Conservation (phyloP, 163 green algal species). For the Chlorella variabilis region DNA sequence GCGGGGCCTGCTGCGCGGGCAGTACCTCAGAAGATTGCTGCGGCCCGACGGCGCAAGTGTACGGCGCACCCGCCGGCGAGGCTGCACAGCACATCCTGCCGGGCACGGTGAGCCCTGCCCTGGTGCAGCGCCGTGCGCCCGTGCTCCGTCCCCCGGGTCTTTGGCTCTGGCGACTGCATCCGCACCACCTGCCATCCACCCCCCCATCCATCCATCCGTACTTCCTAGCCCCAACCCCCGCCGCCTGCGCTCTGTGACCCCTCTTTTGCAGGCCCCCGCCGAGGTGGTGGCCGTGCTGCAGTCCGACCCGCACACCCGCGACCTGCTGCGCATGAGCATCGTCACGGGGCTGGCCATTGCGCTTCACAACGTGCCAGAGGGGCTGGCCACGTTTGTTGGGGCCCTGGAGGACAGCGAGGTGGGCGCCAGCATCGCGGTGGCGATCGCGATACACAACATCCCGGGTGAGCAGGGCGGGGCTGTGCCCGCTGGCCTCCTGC, state of each 20-base stretch:
- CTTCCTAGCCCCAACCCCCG: no score
- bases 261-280: background rate
- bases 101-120: slow-evolving; percentile 4
- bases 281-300: slow-evolving; percentile 38
- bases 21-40: background rate
- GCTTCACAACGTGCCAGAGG: slow-evolving; percentile 82
- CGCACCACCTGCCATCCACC: no score
- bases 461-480: slow-evolving; percentile 61
- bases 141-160: no score
- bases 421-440: no score
- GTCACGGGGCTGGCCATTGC: slow-evolving; percentile 72
- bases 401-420: no score
- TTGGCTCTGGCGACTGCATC: no score
- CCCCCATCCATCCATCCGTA: background rate
- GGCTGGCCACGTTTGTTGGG: slow-evolving; percentile 54
- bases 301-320: slow-evolving; percentile 29
- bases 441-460: background rate
- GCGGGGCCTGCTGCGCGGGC: background rate
- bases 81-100: background rate
- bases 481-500: no score
- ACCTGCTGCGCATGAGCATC: slow-evolving; percentile 37
- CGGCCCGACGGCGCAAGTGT: background rate
- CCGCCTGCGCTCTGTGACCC: no score
- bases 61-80: background rate
- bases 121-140: background rate